These are phyloP conservation scores for Cajanus cajan DNA, from an alignment of 306 rosid genomes.

Conservation along the genomic window DNA sequence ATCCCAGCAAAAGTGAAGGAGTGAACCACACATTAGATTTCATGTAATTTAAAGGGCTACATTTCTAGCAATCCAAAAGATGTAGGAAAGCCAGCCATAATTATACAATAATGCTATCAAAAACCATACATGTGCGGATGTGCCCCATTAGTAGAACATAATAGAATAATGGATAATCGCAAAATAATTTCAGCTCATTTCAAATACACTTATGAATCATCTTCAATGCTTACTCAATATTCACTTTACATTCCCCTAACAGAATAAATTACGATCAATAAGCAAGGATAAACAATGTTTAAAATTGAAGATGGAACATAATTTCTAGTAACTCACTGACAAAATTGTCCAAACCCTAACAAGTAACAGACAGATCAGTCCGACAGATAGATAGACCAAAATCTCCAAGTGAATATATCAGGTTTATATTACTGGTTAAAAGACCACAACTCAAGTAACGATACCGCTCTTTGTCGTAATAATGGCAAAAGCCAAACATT, in stretches of 20 bases:
- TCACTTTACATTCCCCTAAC: background rate
- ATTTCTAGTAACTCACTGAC: background rate
- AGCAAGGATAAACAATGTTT: background rate
- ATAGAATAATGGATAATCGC: background rate
- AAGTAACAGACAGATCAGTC: background rate
- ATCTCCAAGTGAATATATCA: background rate
- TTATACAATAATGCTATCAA: background rate
- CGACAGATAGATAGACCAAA: background rate
- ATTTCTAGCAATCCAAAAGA: background rate
- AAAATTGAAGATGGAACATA: background rate
- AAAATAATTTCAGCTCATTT: background rate
- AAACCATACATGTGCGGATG: background rate
- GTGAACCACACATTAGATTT: background rate
- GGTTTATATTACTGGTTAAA: background rate
- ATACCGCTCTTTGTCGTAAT: background rate
- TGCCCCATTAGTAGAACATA: background rate
- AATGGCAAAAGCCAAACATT: background rate
- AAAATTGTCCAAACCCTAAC: background rate
- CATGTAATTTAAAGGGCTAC: background rate
- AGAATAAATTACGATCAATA: background rate
- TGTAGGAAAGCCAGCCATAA: background rate
- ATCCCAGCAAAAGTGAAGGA: background rate
- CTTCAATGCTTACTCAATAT: background rate
- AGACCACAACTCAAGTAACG: background rate
- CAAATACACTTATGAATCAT: background rate